Base-by-base conservation (phyloP, 495 filamentous ascomycete species). In the Jackrogersella minutella region DNA sequence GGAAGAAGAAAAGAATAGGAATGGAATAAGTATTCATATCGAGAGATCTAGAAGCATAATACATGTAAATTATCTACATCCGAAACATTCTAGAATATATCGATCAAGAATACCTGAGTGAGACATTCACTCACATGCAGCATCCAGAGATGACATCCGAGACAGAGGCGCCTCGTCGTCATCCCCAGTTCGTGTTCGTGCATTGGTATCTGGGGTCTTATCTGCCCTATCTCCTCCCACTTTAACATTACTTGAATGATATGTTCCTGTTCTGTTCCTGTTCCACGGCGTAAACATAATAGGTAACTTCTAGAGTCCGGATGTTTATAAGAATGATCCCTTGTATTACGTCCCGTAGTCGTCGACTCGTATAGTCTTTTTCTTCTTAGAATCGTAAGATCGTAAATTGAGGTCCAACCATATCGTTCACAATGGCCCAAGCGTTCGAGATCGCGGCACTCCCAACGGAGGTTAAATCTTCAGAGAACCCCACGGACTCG, bases 381-480 rank as follows among this genome's bases (percentile, higher is more conserved):
- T n/a, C n/a, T n/a, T n/a, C n/a, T n/a, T n/a, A n/a, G n/a, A n/a
- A n/a, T n/a, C n/a, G n/a, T n/a, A 19, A n/a, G 14, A n/a, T 5
- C 2, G 13, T 34, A n/a, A 4, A 10, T 19, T 5, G 11, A 58
- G 14, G 21, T 6, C 19, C 8, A 36, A 4, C 41, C 52, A 26
- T n/a, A 17, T 57, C 24, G 58, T 13, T 24, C 39, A 21, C 22
- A 21, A 70, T 66, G 68, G 39, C 68, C 16, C 50, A 56, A 37
- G 26, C 17, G 7, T 16, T 37, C n/a, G 57, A 70, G 16, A 70
- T 59, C 21, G 49, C 58, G 14, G 19, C 54, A 13, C 46, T 65
- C n/a, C 51, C 62, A 5, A 41, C 9, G 41, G 58, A 62, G 44
- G n/a, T 11, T 21, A 63, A 40, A 0, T 28, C 37, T 3, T 26